Evolutionary conservation across 225 moss, liverwort and hornwort genomes (phyloP), one percentile per base, ranked within the genome.

Genomic region (Physcomitrellopsis africana): DNA sequence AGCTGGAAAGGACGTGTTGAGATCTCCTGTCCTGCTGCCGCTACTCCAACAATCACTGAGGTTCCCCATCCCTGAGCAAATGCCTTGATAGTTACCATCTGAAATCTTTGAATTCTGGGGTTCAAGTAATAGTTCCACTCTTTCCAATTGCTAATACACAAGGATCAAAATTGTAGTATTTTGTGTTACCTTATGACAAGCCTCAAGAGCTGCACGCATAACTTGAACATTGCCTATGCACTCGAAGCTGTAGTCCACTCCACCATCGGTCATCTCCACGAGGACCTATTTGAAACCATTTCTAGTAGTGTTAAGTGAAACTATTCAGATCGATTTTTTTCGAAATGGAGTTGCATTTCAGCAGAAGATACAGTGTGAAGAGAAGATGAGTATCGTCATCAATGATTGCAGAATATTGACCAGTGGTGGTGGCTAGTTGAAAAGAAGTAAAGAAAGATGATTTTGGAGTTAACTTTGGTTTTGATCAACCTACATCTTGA

Each of bases 211-310:
- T 73, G 97, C 84, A 57, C 97, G 90, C 97, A 97, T 97, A 10
- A 97, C 59, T 58, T 86, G 81, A 3, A 91, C 88, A 45, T 94
- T 97, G 74, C 97, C 97, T 53, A 93, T 87, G 72, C 97, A 97
- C 79, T 97, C 94, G 68, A 97, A 94, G 75, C 94, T 97, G 86
- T 97, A 97, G 73, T 97, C 97, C 51, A 97, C 93, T 32, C 97
- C 97, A 60, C 97, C 97, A 79, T 97, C 94, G 19, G 94, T 97
- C 90, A 88, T 86, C 72, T 97, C 93, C 66, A 90, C 89, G 18
- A 97, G 88, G 24, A 93, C 97, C 96, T 96, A 74, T 29, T 77
- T 51, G 8, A 22, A 32, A 68, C 11, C 63, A 62, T 59, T 56
- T 45, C 17, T 51, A 69, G 29, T 49, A 42, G 5, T 11, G 11